Percentiles rank a stretch among this genome's conserved stretches.
phyloP scores from a whole-genome alignment of 2,329 filamentous ascomycete species.

The Botrytis byssoidea region DNA sequence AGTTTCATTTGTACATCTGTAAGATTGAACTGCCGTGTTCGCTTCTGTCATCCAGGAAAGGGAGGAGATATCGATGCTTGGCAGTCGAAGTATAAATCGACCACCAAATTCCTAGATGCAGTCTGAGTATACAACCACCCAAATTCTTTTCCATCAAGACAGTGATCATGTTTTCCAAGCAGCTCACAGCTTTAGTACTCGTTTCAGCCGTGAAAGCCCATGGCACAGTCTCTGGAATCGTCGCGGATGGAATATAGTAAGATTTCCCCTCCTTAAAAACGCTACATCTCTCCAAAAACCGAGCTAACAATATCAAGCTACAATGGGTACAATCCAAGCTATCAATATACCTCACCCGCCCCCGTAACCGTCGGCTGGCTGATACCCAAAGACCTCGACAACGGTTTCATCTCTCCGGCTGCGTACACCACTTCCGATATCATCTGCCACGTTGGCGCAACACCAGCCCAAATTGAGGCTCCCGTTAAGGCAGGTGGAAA shows the following conservation, averaged over 20 bases:
- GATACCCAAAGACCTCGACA: constrained; percentile 46
- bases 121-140: not conserved
- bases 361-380: constrained; percentile 55
- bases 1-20: not conserved
- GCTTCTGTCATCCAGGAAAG: not conserved
- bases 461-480: constrained; percentile 50
- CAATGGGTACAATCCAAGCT: constrained; percentile 36
- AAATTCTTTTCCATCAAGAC: not conserved
- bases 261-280: not conserved
- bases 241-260: constrained; percentile 37
- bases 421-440: constrained; percentile 52
- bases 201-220: constrained; percentile 32
- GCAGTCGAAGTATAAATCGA: constrained; percentile 2
- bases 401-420: constrained; percentile 51
- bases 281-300: constrained; percentile 5
- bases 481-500: constrained; percentile 59
- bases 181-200: constrained; percentile 26
- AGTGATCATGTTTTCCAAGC: constrained; percentile 26
- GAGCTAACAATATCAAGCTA: constrained; percentile 35
- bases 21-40: not conserved
- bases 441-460: constrained; percentile 60
- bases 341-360: constrained; percentile 38
- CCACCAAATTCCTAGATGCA: not conserved
- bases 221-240: constrained; percentile 33
- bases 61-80: not conserved